Evolutionary conservation across 208 protist genomes (phyloP).

Genomic region (Balamuthia mandrillaris): DNA sequence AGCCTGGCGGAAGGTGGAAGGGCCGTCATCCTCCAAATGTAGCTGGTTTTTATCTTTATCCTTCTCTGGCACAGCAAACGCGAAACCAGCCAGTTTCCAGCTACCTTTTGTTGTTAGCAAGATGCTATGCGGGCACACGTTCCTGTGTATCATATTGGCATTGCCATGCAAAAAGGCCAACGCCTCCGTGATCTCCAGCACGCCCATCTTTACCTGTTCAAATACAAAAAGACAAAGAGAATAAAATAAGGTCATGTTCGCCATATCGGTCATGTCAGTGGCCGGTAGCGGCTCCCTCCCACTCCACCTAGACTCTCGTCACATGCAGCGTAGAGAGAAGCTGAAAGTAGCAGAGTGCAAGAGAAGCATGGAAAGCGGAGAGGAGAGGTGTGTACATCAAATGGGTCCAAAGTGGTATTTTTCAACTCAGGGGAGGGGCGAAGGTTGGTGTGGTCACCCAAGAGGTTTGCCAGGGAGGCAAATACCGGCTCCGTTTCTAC

Average conservation of each 20-base stretch:
- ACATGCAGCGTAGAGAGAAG: no score
- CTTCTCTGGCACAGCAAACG: not conserved
- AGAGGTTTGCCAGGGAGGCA: not conserved
- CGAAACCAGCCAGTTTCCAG: not conserved
- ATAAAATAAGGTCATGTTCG: no score
- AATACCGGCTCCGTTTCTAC: not conserved
- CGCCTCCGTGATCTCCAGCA: not conserved
- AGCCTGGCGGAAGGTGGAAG: not conserved
- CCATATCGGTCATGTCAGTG: no score
- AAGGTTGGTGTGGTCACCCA: not conserved
- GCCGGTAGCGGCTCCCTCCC: no score
- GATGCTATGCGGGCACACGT: not conserved
- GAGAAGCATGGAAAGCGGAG: no score
- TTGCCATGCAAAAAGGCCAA: not conserved
- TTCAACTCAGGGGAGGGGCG: not conserved
- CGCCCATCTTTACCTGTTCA: not conserved
- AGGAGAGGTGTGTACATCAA: no score
- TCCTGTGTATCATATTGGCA: not conserved
- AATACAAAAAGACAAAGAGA: not conserved
- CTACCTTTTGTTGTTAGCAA: not conserved
- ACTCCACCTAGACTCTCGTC: no score
- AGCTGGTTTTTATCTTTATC: not conserved
- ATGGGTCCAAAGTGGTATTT: not conserved
- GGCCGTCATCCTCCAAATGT: not conserved
- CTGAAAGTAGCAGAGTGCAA: no score